These are phyloP conservation scores for Metarhizium album DNA, from an alignment of 2,329 filamentous ascomycete genomes.

Conservation along the genomic window DNA sequence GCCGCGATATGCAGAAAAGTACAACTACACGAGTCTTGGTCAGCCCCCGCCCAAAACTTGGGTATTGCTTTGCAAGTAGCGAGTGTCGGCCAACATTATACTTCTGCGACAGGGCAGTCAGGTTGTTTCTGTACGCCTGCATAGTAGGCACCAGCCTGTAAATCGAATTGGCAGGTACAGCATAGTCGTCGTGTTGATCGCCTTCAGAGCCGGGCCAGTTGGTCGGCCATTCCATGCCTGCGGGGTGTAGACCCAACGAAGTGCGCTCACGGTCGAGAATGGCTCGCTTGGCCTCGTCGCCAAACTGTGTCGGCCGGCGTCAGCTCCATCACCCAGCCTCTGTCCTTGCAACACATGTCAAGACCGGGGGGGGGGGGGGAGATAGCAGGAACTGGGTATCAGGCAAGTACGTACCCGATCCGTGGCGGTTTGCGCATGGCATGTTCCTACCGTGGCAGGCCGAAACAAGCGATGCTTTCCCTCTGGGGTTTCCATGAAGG, in stretches of 20 bases:
- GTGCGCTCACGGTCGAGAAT: slow-evolving; percentile 26
- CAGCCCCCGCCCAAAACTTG: slow-evolving; percentile 1
- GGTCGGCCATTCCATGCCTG: slow-evolving; percentile 14
- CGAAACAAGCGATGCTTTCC: slow-evolving; percentile 9
- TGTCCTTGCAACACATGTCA: no score
- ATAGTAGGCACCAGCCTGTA: slow-evolving; percentile 21
- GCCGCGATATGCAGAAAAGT: slow-evolving; percentile 48
- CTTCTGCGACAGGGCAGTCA: slow-evolving; percentile 46
- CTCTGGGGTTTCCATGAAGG: slow-evolving; percentile 10
- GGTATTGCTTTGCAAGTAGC: not conserved
- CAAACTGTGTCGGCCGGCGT: slow-evolving; percentile 20
- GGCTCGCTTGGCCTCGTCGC: slow-evolving; percentile 20
- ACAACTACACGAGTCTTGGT: slow-evolving; percentile 32
- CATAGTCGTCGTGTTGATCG: slow-evolving; percentile 12
- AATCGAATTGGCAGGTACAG: slow-evolving; percentile 13
- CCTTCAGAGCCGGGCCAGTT: slow-evolving; percentile 18
- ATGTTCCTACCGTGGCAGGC: slow-evolving; percentile 23
- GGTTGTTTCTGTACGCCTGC: slow-evolving; percentile 38
- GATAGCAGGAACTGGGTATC: not conserved
- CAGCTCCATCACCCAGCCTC: not conserved
- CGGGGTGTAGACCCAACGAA: slow-evolving; percentile 4
- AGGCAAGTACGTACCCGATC: slow-evolving; percentile 18
- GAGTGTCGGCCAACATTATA: slow-evolving; percentile 35
- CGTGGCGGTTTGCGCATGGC: slow-evolving; percentile 25
- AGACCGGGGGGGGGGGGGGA: not conserved